Evolutionary conservation across 75 land plant genomes (phyloP), one percentile per base, ranked within the genome.

Genomic region (Cunninghamia lanceolata): DNA sequence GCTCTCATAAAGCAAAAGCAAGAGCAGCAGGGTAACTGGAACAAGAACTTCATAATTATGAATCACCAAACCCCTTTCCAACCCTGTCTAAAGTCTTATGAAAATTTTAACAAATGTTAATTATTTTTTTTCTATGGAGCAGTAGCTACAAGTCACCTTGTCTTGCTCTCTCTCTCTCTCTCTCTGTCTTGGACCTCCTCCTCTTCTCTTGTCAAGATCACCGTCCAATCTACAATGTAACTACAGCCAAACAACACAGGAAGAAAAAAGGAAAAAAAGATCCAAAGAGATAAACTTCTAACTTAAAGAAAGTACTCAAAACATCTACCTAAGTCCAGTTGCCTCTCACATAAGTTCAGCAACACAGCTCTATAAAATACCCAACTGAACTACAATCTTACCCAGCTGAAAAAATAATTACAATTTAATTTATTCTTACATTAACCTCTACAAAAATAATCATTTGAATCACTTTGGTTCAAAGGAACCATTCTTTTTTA

Each of bases 1-100:
- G 91, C 75, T 87, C 89, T 90, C 89, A 91, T 82, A 88, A 92
- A 93, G 91, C 95, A 93, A 88, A 93, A 93, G 84, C 95, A 93
- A 3, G 95, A 88, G 84, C 93, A 93, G 84, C 93, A 93, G 7
- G 95, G 93, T 39, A 90, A 90, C 88, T 93, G 95, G 82, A 92
- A 92, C 88, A 93, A 87, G 85, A 93, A 90, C 92, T 93, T 93
- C 95, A 93, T 93, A 2, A 70, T 80, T n/a, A 32, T 73, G 13
- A 73, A 11, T 32, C 75, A 13, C 28, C 47, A 40, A 82, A 80
- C 6, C 35, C 42, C 35, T 25, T 19, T 54, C 16, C 25, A 54
- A 63, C 39, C 28, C 11, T 56, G 1, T 7, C 15, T 34, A 34
- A 13, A 32, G 8, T 10, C 38, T 73, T 32, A 25, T 2, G 28